phyloP scores from a whole-genome alignment of 2,329 filamentous ascomycete species.

The Emmonsiellopsis sp. region DNA sequence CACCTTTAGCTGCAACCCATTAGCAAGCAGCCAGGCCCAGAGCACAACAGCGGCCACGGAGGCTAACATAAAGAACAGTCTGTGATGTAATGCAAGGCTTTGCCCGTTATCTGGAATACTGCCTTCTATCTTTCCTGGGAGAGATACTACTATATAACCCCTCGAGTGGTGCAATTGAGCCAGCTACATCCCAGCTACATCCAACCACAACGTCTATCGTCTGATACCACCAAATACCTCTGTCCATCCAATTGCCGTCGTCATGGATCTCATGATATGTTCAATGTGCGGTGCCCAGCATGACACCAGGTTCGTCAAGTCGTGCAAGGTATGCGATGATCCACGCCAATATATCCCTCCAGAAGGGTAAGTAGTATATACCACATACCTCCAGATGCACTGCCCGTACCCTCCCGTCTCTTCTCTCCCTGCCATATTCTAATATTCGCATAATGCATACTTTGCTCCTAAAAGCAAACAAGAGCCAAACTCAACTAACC shows the following conservation, averaged over 20 bases:
- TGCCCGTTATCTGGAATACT: too few species aligned
- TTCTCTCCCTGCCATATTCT: not conserved
- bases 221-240: not conserved
- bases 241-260: not conserved
- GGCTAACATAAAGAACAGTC: too few species aligned
- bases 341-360: constrained; percentile 22
- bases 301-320: constrained; percentile 10
- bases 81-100: too few species aligned
- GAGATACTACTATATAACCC: not conserved
- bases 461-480: not conserved
- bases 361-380: constrained; percentile 13
- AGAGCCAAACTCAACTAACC: not conserved
- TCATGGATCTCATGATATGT: constrained; percentile 19
- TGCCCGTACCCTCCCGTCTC: not conserved
- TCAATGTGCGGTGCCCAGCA: constrained; percentile 21
- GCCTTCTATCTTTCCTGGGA: not conserved
- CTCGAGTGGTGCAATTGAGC: not conserved
- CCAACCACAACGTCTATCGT: not conserved
- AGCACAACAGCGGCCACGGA: too few species aligned
- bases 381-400: too few species aligned
- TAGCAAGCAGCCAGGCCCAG: too few species aligned
- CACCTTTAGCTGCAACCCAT: too few species aligned
- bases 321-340: constrained; percentile 25
- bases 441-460: not conserved
- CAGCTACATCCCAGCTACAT: too few species aligned